A percentile compares a stretch with the other conserved stretches of the same genome.
These are phyloP conservation scores for Epichloe elymi DNA, from an alignment of 2,329 filamentous ascomycete genomes.

Conservation along the genomic window DNA sequence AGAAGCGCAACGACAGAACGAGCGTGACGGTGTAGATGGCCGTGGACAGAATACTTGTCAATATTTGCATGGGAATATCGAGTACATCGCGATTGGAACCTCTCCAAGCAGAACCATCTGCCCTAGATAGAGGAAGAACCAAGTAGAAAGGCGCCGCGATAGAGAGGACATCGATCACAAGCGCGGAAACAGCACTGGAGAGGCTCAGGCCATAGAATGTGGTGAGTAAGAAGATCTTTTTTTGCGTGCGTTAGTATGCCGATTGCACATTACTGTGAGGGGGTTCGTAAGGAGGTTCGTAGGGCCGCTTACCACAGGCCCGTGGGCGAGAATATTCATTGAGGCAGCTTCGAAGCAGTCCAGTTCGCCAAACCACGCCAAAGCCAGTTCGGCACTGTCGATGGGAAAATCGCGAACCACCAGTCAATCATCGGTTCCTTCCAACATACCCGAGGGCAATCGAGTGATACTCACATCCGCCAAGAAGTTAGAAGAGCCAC, in stretches of 20 bases:
- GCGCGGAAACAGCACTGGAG: constrained; percentile 44
- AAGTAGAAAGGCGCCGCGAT: constrained; percentile 63
- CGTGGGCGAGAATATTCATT: constrained; percentile 56
- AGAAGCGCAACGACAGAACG: constrained; percentile 53
- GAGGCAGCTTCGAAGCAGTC: constrained; percentile 59
- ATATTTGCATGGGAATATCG: constrained; percentile 47
- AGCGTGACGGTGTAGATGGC: constrained; percentile 64
- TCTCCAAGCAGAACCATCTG: constrained; percentile 43
- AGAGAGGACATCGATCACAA: constrained; percentile 55
- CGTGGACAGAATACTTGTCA: constrained; percentile 55
- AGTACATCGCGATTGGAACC: constrained; percentile 52
- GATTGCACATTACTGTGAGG: neutral
- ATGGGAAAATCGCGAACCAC: neutral
- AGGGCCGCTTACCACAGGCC: constrained; percentile 43
- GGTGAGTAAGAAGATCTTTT: constrained; percentile 56
- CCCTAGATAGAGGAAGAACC: constrained; percentile 52
- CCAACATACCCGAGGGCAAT: neutral
- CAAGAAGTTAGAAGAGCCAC: constrained; percentile 40
- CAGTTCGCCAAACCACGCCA: constrained; percentile 62
- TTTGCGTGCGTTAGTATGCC: neutral
- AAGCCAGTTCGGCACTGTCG: constrained; percentile 49
- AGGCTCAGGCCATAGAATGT: constrained; percentile 64
- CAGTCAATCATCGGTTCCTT: constrained; percentile 5
- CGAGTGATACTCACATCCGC: constrained; percentile 35
- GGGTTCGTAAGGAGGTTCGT: neutral